Percentiles rank a stretch among this genome's conserved stretches.
Conservation (phyloP, 768 basidiomycete species). For the Brasilioporus rufonigricans region DNA sequence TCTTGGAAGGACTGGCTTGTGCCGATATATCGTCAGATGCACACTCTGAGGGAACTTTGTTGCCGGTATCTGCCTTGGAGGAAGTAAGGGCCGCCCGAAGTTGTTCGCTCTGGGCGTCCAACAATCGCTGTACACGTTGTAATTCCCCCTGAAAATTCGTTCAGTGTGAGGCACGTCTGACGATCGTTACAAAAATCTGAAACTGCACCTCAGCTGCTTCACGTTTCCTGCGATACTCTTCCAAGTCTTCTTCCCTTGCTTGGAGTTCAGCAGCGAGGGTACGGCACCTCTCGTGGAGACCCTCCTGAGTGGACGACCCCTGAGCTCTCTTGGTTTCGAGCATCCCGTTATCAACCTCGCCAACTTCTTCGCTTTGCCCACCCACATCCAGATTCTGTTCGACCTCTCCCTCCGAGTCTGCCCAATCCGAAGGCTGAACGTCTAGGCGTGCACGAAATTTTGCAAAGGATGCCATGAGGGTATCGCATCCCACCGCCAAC, state of each 20-base stretch:
- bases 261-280: slow-evolving; percentile 19
- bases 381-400: slow-evolving; percentile 20
- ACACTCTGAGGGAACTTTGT: neutral
- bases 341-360: slow-evolving; percentile 8
- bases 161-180: slow-evolving; percentile 7
- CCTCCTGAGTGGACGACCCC: neutral
- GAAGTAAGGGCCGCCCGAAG: slow-evolving; percentile 16
- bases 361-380: slow-evolving; percentile 15
- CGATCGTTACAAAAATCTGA: neutral
- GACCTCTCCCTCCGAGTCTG: slow-evolving; percentile 25
- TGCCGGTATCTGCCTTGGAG: slow-evolving; percentile 1
- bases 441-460: slow-evolving; percentile 28
- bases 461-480: slow-evolving; percentile 32
- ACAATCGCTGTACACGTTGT: slow-evolving; percentile 8
- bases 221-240: slow-evolving; percentile 12
- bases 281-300: slow-evolving; percentile 14
- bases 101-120: slow-evolving; percentile 20
- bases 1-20: slow-evolving; percentile 1
- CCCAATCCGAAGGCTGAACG: slow-evolving; percentile 19
- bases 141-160: slow-evolving; percentile 19
- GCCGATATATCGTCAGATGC: slow-evolving; percentile 3
- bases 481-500: slow-evolving; percentile 20
- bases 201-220: slow-evolving; percentile 22
- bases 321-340: slow-evolving; percentile 11
- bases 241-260: slow-evolving; percentile 19